Conservation (phyloP, 352 stramenopile species). For the Phytophthora pinifolia region DNA sequence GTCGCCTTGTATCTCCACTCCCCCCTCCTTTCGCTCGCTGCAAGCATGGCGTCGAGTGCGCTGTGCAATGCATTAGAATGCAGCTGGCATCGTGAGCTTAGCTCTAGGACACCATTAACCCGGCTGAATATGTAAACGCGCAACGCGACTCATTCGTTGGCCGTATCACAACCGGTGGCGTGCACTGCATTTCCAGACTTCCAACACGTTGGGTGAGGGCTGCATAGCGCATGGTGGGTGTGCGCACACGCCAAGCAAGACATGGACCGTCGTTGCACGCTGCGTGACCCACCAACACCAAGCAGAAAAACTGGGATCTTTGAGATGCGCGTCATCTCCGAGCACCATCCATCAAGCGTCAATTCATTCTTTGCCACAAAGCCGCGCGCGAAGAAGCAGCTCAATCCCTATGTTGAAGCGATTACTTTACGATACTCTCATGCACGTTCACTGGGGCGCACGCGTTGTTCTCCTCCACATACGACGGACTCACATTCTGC, state of each 20-base stretch:
- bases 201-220: conserved; percentile 5
- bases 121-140: conserved; percentile 38
- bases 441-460: conserved; percentile 22
- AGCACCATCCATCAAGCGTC: neutral
- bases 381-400: conserved; percentile 5
- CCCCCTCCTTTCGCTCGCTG: conserved; percentile 21
- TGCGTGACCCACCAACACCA: conserved; percentile 2
- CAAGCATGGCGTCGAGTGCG: conserved; percentile 21
- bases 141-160: conserved; percentile 21
- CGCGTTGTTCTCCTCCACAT: conserved; percentile 27
- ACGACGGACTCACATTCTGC: conserved; percentile 17
- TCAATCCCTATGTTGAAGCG: conserved; percentile 37
- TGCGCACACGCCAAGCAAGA: neutral
- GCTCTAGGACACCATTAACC: conserved; percentile 30
- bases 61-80: conserved; percentile 23
- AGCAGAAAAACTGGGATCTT: conserved; percentile 12
- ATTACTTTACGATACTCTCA: conserved; percentile 23
- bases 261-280: neutral
- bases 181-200: conserved; percentile 1
- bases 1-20: conserved; percentile 17
- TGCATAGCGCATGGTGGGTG: conserved; percentile 4
- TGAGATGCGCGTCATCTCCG: neutral
- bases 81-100: conserved; percentile 27
- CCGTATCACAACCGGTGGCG: conserved; percentile 1
- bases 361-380: no score